Percentiles rank a stretch among this genome's conserved stretches.
Evolutionary conservation across 2,329 filamentous ascomycete species (phyloP).

Genomic region (Calonectria pseudoturangicola): DNA sequence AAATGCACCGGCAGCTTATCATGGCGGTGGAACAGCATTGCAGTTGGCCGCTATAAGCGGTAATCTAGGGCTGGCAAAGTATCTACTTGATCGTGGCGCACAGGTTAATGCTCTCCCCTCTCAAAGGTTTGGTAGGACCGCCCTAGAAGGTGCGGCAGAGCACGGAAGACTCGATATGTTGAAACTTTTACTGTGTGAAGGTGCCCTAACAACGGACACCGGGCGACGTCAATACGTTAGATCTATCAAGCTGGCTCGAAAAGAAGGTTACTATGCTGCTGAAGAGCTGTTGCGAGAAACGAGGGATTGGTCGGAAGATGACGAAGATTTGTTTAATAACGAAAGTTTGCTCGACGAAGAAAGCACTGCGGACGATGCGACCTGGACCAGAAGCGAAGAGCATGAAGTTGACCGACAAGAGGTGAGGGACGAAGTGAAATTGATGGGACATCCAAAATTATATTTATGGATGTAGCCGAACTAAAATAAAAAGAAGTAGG

Average conservation of each 20-base stretch:
- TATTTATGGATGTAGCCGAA: background rate
- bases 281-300: background rate
- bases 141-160: slow-evolving; percentile 34
- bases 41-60: background rate
- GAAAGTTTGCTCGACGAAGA: background rate
- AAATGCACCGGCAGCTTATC: background rate
- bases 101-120: slow-evolving; percentile 1
- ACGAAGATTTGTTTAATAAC: background rate
- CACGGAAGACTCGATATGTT: slow-evolving; percentile 23
- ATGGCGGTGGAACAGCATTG: background rate
- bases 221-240: background rate
- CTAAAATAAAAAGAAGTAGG: no score
- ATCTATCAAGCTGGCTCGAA: background rate
- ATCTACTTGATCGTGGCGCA: slow-evolving; percentile 24
- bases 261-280: rapidly evolving
- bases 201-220: background rate
- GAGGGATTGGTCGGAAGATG: background rate
- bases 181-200: background rate
- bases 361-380: background rate
- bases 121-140: rapidly evolving
- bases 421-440: background rate
- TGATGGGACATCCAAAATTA: background rate
- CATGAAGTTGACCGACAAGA: background rate
- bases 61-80: slow-evolving; percentile 1
- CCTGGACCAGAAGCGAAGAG: background rate